phyloP scores from a whole-genome alignment of 108 stramenopile genomes.

The Fistulifera pelliculosa region DNA sequence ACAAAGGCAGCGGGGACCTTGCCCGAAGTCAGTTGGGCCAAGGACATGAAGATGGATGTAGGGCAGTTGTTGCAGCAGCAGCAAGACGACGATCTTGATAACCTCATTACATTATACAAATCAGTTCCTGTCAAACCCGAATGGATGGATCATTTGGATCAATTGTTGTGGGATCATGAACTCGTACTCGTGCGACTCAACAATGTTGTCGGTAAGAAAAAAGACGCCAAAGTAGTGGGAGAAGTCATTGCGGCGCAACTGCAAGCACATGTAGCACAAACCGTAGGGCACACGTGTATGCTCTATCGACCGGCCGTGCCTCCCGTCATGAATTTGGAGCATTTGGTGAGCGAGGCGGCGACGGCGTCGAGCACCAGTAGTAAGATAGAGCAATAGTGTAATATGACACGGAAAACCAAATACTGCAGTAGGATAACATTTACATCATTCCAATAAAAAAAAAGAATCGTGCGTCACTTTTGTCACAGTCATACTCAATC shows the following conservation, averaged over 20 bases:
- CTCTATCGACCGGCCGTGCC: constrained; percentile 63
- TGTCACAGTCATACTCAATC: no score
- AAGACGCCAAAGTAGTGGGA: constrained; percentile 47
- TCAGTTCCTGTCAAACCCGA: constrained; percentile 17
- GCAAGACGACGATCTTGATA: neutral
- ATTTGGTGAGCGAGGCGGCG: constrained; percentile 12
- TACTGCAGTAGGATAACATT: no score
- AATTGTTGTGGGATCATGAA: constrained; percentile 58
- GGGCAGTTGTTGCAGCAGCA: neutral
- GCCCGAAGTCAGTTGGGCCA: constrained; percentile 35
- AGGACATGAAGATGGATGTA: constrained; percentile 21
- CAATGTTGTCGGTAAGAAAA: constrained; percentile 65
- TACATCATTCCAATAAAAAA: no score
- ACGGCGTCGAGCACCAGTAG: no score
- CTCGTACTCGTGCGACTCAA: constrained; percentile 56
- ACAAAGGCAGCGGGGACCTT: constrained; percentile 38
- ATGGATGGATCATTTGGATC: constrained; percentile 63
- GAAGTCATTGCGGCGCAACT: constrained; percentile 45
- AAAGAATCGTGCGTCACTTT: no score
- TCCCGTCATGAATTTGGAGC: constrained; percentile 56
- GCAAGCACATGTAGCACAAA: constrained; percentile 68
- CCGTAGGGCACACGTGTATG: constrained; percentile 66
- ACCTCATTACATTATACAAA: constrained; percentile 2
- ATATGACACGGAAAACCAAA: no score
- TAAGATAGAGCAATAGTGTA: no score